Base-by-base conservation (phyloP, 352 stramenopile genomes). In the Globisporangium spiculum region DNA sequence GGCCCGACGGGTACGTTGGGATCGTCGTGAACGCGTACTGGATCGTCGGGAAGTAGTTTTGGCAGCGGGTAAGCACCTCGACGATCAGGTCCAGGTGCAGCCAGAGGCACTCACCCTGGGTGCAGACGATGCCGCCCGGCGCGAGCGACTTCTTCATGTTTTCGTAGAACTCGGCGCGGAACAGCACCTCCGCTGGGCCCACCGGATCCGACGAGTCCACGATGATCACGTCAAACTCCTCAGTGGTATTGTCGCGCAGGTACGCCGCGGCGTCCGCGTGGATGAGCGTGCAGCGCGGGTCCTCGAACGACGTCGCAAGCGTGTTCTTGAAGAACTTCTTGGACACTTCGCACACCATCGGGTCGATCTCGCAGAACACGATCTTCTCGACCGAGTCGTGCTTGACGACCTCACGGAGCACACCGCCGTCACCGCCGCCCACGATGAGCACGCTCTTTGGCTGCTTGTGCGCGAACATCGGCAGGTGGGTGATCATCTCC, bases 21-120 rank as follows among this genome's bases (percentile, higher is more conserved):
- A 99, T 99, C 56, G 93, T 99, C 56, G 96, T 99, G 85, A 98
- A 99, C 20, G 96, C 97, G 85, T 99, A 99, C 72, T 99, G 96
- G 70, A 99, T 96, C 10, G 90, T 96, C 14, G 87, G 86, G 75
- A 99, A 99, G 56, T 98, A 87, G 27, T 70, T 69, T 48, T 84
- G 80, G 76, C 98, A 98, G 53, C 89, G 86, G 48, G 81, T 68
- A 59, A 99, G 82, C 69, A 99, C 90, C 22, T 98, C 94, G 46
- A 88, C 80, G 68, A 99, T 99, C 27, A 99, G 76, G 81, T 98
- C 84, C 12, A 99, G 73, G 81, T 99, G 97, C 46, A 99, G 80
- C 97, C 97, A 99, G 46, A 99, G 82, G 81, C 97, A 99, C 82
- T 99, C 98, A 68, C 97, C 97, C 75, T 97, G 90, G 8, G 91